phyloP scores from a whole-genome alignment of 2,329 filamentous ascomycete genomes.

The Pyrenophora graminea region DNA sequence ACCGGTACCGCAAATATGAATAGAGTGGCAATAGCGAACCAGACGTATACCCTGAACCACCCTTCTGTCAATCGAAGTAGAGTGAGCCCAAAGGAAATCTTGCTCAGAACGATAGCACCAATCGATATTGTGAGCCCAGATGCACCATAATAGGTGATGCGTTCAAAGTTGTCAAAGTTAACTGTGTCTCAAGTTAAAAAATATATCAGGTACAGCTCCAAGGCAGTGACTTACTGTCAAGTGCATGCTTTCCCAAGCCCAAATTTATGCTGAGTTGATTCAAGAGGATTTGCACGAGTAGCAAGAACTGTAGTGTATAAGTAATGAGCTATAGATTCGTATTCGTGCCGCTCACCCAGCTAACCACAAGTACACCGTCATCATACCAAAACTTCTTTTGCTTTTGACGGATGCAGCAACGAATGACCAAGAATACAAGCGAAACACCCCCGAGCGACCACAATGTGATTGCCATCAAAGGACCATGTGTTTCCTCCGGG shows the following conservation, averaged over 20 bases:
- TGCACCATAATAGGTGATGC: slow-evolving; percentile 8
- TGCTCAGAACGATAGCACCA: slow-evolving; percentile 18
- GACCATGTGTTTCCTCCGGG: slow-evolving; percentile 4
- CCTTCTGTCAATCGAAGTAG: slow-evolving; percentile 16
- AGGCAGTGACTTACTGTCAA: slow-evolving; percentile 4
- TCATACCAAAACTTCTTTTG: slow-evolving; percentile 9
- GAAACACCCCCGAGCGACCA: slow-evolving; percentile 4
- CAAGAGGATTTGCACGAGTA: not conserved
- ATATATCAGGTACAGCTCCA: not conserved
- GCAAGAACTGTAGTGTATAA: not conserved
- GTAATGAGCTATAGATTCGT: not conserved
- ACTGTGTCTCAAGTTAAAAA: not conserved
- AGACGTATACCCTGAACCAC: slow-evolving; percentile 12
- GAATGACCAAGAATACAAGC: slow-evolving; percentile 1
- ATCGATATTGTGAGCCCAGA: slow-evolving; percentile 6
- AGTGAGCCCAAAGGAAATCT: slow-evolving; percentile 21
- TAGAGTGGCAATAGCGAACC: slow-evolving; percentile 15
- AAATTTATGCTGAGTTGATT: slow-evolving; percentile 4
- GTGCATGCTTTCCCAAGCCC: slow-evolving; percentile 6
- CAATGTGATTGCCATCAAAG: not conserved
- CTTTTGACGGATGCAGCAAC: not conserved
- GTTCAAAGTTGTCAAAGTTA: slow-evolving; percentile 2
- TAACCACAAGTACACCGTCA: slow-evolving; percentile 1
- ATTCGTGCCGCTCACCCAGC: slow-evolving; percentile 1
- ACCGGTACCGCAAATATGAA: slow-evolving; percentile 13